A percentile compares a stretch with the other conserved stretches of the same genome.
These are phyloP conservation scores for Tetradesmus lagerheimii DNA, from an alignment of 139 green algal genomes.

Conservation along the genomic window DNA sequence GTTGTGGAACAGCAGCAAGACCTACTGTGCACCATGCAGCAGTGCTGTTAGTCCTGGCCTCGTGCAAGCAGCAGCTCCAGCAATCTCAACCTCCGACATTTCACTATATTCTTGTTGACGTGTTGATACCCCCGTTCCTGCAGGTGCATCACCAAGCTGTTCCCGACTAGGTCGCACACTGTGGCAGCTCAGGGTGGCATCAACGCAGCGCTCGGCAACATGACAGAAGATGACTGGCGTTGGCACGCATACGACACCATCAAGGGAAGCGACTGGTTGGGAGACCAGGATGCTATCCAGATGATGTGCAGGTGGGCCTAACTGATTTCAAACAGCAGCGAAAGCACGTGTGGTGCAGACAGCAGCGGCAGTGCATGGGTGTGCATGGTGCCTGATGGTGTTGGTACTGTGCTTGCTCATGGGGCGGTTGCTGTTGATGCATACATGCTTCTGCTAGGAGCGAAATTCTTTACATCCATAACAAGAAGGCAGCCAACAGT, in stretches of 20 bases:
- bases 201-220: slow-evolving; percentile 99
- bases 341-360: background rate
- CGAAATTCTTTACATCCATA: no score
- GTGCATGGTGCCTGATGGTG: no score
- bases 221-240: slow-evolving; percentile 98
- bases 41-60: background rate
- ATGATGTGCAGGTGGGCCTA: slow-evolving; percentile 65
- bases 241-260: slow-evolving; percentile 99
- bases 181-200: slow-evolving; percentile 99
- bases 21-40: background rate
- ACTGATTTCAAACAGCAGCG: background rate
- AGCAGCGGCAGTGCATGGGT: background rate
- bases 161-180: slow-evolving; percentile 99
- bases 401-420: no score
- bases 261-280: slow-evolving; percentile 99
- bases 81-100: background rate
- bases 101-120: background rate
- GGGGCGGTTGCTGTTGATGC: no score
- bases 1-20: background rate
- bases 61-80: background rate
- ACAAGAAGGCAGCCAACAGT: no score
- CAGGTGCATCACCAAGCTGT: slow-evolving; percentile 99
- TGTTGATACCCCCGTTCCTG: background rate
- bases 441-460: no score
- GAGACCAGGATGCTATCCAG: slow-evolving; percentile 92